Percentiles rank a stretch among this genome's conserved stretches.
These are phyloP conservation scores for Hypoxylon sp. DNA, from an alignment of 2,329 filamentous ascomycete genomes.

Conservation along the genomic window DNA sequence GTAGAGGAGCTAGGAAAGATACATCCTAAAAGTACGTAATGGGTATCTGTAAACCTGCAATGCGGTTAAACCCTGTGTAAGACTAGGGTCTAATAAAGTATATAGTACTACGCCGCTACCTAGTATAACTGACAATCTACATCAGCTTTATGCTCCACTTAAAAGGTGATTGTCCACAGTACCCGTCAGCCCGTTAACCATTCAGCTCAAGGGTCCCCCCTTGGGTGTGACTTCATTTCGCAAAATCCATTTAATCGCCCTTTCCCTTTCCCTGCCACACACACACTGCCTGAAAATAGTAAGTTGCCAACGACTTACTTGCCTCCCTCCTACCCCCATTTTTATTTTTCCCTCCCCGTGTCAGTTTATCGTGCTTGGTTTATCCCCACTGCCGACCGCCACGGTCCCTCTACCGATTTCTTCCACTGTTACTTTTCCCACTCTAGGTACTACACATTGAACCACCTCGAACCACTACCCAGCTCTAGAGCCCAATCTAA, in stretches of 20 bases:
- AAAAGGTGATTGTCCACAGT: constrained; percentile 39
- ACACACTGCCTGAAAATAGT: constrained; percentile 39
- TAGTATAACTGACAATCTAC: constrained; percentile 26
- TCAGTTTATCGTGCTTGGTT: constrained; percentile 26
- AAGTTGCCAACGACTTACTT: constrained; percentile 42
- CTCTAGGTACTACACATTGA: constrained; percentile 31
- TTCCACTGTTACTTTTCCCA: constrained; percentile 15
- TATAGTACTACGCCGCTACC: constrained; percentile 17
- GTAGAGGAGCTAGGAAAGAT: constrained; percentile 26
- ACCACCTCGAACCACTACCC: constrained; percentile 43
- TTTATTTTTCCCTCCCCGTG: constrained; percentile 39
- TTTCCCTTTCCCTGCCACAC: constrained; percentile 38
- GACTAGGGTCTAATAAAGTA: constrained; percentile 26
- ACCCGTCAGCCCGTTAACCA: constrained; percentile 42
- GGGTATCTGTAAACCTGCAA: constrained; percentile 18
- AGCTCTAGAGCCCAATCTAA: constrained; percentile 28
- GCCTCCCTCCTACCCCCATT: constrained; percentile 32
- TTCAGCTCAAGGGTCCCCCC: constrained; percentile 35
- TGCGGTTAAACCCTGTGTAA: neutral
- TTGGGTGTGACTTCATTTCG: constrained; percentile 46
- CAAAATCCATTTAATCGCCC: constrained; percentile 46
- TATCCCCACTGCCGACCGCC: constrained; percentile 41
- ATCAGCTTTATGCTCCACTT: constrained; percentile 24
- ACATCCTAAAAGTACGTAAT: constrained; percentile 20
- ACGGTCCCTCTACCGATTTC: constrained; percentile 26